Evolutionary conservation across 1,284 basidiomycete species (phyloP).

Genomic region (Gomphus bonarii): DNA sequence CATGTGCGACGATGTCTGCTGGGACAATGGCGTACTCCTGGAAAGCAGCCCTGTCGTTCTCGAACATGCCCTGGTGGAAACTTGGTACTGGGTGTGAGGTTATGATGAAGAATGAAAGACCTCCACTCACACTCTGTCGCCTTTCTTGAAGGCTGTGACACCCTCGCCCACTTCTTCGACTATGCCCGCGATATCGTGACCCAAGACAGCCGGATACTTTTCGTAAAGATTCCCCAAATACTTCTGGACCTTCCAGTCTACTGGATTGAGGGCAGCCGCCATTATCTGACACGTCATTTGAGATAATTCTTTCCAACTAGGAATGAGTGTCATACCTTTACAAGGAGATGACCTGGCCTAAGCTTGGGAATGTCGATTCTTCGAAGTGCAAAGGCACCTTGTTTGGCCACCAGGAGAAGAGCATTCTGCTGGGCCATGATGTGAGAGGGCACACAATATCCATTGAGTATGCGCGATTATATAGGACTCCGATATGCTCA

Average conservation of each 20-base stretch:
- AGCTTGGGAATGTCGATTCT: slow-evolving; percentile 26
- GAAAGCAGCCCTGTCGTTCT: slow-evolving; percentile 30
- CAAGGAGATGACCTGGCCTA: slow-evolving; percentile 30
- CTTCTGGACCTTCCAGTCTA: slow-evolving; percentile 37
- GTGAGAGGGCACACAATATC: no score
- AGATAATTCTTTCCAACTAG: slow-evolving; percentile 14
- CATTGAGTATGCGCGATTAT: no score
- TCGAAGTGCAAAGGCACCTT: slow-evolving; percentile 17
- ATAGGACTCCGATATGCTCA: no score
- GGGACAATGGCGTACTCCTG: slow-evolving; percentile 38
- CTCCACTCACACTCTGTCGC: slow-evolving; percentile 44
- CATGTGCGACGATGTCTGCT: slow-evolving; percentile 34
- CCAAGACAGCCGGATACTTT: slow-evolving; percentile 36
- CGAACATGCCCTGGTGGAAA: slow-evolving; percentile 29
- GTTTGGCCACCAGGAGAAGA: slow-evolving; percentile 16
- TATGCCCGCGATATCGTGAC: slow-evolving; percentile 47
- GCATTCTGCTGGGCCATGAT: slow-evolving; percentile 19
- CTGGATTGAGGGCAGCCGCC: slow-evolving; percentile 31
- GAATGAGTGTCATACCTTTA: slow-evolving; percentile 23
- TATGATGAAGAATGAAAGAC: background rate
- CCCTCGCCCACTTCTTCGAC: slow-evolving; percentile 43
- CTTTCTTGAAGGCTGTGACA: slow-evolving; percentile 38
- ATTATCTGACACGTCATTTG: background rate
- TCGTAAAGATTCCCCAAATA: slow-evolving; percentile 19
- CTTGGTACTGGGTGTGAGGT: slow-evolving; percentile 19